Base-by-base conservation (phyloP, 495 filamentous ascomycete species). In the Penicillium roqueforti region DNA sequence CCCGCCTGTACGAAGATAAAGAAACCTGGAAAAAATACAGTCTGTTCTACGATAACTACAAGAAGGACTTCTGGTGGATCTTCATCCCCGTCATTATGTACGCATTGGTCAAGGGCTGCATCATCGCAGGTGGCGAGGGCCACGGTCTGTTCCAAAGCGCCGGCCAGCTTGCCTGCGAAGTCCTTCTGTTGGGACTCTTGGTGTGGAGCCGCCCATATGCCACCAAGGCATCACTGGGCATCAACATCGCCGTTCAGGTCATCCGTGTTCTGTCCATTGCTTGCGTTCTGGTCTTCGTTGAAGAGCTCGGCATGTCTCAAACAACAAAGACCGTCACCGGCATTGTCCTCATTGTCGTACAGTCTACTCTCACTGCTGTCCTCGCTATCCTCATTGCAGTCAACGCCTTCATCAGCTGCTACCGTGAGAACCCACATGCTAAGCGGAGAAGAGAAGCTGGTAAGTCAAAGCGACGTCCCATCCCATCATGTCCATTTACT, bases 281-380 rank as follows among this genome's bases (percentile, higher is more conserved):
- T 34, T 96, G 92, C 69, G 90, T 97, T 59, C 68, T 98, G 60
- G 77, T 97, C 26, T 98, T 97, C 62, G 92, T 97, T 16, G 88
- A 97, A 63, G 84, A 97, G 69, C 85, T 98, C 40, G 89, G 89
- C 34, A 85, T 98, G 56, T 78, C 86, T 5, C 88, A 96, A 61
- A 95, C 91, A 9, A 97, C 93, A n/a, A 91, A 97, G 72, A 97
- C 93, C 2, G 81, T 97, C 55, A 88, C 85, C 36, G 93, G 93
- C 37, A 83, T 97, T 26, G 87, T 92, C 11, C 77, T 98, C 40
- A 92, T 98, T 54, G 92, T 83, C 39, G 77, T 97, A 16, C 93
- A 98, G 71, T 89, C 88, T 0, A 82, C 85, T 6, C 76, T 98
- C 48, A 95, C 93, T 1, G 91, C 80, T 51, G 69, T 87, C 29